A percentile compares a stretch with the other conserved stretches of the same genome.
Conservation (phyloP, 139 green algal species). For the Tetradesmus lagerheimii region DNA sequence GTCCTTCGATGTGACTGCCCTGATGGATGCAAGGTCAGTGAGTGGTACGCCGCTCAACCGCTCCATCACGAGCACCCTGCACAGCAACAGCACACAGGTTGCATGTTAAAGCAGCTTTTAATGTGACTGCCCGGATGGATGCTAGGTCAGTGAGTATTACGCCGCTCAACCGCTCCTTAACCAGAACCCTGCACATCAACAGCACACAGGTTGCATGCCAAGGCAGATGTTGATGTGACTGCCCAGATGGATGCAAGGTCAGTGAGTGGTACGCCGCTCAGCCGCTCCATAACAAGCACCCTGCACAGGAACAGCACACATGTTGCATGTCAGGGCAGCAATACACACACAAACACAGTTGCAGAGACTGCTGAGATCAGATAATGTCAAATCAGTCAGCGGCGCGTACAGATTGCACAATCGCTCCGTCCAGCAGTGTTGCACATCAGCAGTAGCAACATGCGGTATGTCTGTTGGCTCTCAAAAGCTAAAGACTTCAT, state of each 20-base stretch:
- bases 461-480: too few relatives aligned
- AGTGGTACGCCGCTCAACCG: conserved; percentile 89
- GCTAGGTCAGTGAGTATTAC: conserved; percentile 92
- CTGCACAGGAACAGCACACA: too few relatives aligned
- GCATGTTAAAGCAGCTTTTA: not conserved
- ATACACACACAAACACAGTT: too few relatives aligned
- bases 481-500: too few relatives aligned
- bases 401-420: too few relatives aligned
- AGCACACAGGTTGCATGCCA: not conserved
- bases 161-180: conserved; percentile 93
- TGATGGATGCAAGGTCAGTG: conserved; percentile 91
- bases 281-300: conserved; percentile 93
- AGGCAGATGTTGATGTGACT: too few relatives aligned
- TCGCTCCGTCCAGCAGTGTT: too few relatives aligned
- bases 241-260: conserved; percentile 88
- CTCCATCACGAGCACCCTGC: conserved; percentile 95
- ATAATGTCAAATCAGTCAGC: too few relatives aligned
- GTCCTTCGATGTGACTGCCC: conserved; percentile 63
- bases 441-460: too few relatives aligned
- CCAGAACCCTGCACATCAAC: conserved; percentile 78
- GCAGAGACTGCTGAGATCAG: too few relatives aligned
- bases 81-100: not conserved
- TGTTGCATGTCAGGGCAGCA: too few relatives aligned
- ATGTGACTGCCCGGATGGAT: conserved; percentile 80
- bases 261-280: conserved; percentile 90